These are phyloP conservation scores for Arthrobotrys sinensis DNA, from an alignment of 2,329 filamentous ascomycete species.

Conservation along the genomic window DNA sequence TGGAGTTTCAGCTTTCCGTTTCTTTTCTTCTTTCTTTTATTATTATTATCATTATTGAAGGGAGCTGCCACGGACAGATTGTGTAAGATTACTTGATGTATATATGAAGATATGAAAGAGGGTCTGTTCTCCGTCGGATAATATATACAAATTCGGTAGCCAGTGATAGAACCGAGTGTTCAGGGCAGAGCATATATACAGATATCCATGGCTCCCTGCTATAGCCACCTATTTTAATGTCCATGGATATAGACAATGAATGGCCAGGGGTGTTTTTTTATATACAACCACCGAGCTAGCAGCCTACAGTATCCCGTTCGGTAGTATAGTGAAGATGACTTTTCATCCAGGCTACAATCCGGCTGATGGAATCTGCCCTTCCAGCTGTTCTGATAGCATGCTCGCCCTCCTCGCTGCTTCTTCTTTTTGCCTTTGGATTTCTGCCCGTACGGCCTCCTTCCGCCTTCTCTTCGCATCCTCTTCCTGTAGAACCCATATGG, in stretches of 20 bases:
- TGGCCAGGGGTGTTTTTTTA: too few species aligned
- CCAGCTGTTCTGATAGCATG: conserved; percentile 53
- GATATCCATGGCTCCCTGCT: too few species aligned
- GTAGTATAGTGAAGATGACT: background rate
- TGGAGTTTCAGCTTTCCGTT: conserved; percentile 7
- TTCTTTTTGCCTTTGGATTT: conserved; percentile 28
- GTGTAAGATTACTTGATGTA: conserved; percentile 11
- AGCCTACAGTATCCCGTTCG: too few species aligned
- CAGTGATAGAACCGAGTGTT: too few species aligned
- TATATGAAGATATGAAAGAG: conserved; percentile 20
- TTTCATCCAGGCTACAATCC: background rate
- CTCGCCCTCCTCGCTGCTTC: conserved; percentile 40
- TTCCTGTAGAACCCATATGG: conserved; percentile 69
- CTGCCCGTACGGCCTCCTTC: conserved; percentile 40
- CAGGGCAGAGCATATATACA: too few species aligned
- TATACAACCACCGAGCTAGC: too few species aligned
- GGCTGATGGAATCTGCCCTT: conserved; percentile 24
- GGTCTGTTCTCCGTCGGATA: background rate
- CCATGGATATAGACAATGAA: too few species aligned
- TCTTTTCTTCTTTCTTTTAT: background rate
- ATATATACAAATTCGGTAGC: background rate
- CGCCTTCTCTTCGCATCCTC: conserved; percentile 46
- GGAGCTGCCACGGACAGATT: background rate
- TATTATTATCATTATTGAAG: background rate
- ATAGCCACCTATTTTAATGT: too few species aligned